These are phyloP conservation scores for Forsythia viridissima DNA, from an alignment of 257 asterid species.

Conservation along the genomic window DNA sequence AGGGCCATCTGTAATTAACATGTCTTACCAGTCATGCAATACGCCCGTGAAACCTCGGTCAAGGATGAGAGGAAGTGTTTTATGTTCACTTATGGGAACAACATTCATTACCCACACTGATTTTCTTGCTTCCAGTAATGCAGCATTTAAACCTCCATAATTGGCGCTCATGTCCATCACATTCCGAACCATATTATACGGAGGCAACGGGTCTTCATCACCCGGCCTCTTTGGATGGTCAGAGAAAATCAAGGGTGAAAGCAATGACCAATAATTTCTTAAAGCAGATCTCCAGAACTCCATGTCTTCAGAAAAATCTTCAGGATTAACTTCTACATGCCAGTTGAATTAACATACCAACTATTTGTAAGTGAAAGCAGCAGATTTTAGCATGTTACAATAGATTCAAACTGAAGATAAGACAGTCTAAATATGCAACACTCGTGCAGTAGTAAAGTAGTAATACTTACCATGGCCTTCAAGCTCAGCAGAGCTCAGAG, in stretches of 20 bases:
- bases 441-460: neutral
- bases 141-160: slow-evolving; percentile 83
- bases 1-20: slow-evolving; percentile 7
- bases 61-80: slow-evolving; percentile 76
- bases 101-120: slow-evolving; percentile 96
- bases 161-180: slow-evolving; percentile 95
- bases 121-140: slow-evolving; percentile 69
- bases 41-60: slow-evolving; percentile 80
- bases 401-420: neutral
- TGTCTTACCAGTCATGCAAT: slow-evolving; percentile 78
- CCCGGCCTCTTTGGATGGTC: slow-evolving; percentile 99
- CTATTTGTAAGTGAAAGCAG: slow-evolving; percentile 19
- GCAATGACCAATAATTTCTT: slow-evolving; percentile 90
- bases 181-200: slow-evolving; percentile 89
- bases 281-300: slow-evolving; percentile 76
- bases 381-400: neutral
- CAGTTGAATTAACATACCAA: slow-evolving; percentile 10
- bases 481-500: slow-evolving; percentile 53
- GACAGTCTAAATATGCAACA: slow-evolving; percentile 2
- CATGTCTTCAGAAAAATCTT: slow-evolving; percentile 70
- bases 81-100: slow-evolving; percentile 66
- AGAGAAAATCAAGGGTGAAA: slow-evolving; percentile 92
- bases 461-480: slow-evolving; percentile 65
- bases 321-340: slow-evolving; percentile 66
- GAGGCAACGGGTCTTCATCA: slow-evolving; percentile 92